These are phyloP conservation scores for Arthrobotrys musiformis DNA, from an alignment of 2,329 filamentous ascomycete genomes.

Conservation along the genomic window DNA sequence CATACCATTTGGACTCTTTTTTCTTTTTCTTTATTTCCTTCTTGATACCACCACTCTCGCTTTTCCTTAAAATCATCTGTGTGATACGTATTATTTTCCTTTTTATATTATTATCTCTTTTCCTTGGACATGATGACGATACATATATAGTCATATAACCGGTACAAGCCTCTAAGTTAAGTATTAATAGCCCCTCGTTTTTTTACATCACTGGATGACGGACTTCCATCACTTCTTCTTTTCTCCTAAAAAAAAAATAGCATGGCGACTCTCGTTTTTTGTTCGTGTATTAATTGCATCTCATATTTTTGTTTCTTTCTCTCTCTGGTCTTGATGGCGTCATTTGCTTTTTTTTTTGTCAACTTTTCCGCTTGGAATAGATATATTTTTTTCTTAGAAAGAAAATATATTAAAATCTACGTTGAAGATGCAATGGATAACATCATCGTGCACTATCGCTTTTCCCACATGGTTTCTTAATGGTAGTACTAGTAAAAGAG, in stretches of 20 bases:
- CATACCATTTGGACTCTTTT: constrained; percentile 53
- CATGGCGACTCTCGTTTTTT: constrained; percentile 26
- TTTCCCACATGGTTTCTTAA: too few species aligned
- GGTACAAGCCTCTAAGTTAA: constrained; percentile 41
- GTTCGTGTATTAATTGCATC: constrained; percentile 12
- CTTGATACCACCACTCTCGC: constrained; percentile 55
- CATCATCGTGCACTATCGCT: neutral
- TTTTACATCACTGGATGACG: too few species aligned
- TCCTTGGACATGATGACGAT: constrained; percentile 48
- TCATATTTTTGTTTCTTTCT: neutral
- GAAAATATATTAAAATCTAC: constrained; percentile 17
- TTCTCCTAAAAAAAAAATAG: constrained; percentile 16
- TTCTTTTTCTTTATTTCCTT: constrained; percentile 23
- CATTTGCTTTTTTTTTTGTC: neutral
- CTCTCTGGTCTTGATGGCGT: constrained; percentile 11
- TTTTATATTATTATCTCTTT: neutral
- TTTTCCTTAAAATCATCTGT: constrained; percentile 18
- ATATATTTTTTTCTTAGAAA: constrained; percentile 17
- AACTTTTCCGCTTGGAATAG: too few species aligned
- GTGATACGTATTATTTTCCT: constrained; percentile 3
- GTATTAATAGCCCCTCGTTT: constrained; percentile 52
- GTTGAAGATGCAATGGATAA: neutral
- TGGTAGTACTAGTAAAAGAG: too few species aligned
- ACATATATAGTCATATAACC: constrained; percentile 46
- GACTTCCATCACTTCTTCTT: constrained; percentile 20